Evolutionary conservation across 1,139 yeast genomes (phyloP), one percentile per base, ranked within the genome.

Genomic region (Tardiomyces blankii): DNA sequence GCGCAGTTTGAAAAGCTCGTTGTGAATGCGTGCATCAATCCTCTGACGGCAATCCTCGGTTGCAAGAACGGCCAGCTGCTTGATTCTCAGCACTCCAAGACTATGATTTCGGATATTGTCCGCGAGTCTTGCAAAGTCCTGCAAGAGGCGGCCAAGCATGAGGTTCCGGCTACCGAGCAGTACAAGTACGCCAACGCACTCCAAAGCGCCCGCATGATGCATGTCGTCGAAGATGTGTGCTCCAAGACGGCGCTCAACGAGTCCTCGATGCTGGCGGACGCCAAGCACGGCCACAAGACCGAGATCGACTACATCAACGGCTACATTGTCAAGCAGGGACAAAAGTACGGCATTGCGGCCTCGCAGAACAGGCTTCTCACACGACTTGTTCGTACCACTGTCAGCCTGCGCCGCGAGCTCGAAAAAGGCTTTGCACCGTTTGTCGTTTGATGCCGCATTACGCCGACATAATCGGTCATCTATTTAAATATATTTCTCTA

Each of bases 251-350:
- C 75, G 0, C 62, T 70, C 42, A 91, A 88, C 64, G 77, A 82
- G 45, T 79, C 93, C 8, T 85, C 95, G 1, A 91, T 89, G 97
- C 73, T 95, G 55, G 87, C 84, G 53, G 97, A 89, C 56, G 72
- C 83, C 1, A 62, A 76, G 42, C 68, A 73, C 51, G 67, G 78
- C 45, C 72, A 79, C 51, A 70, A 69, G 23, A 82, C 94, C 0
- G 98, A 89, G 59, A 75, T 89, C 28, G 82, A 81, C 49, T 82
- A 75, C 61, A 80, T 89, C 49, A 89, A 87, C 58, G 95, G 95
- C 2, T 80, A 76, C 57, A 69, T 88, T 14, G 75, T 72, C 5
- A 60, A 56, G 13, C 64, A 80, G 48, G 95, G 84, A 0, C 53
- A 59, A 19, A 62, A 65, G 44, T 67, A 70, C 51, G 58, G 63